Evolutionary conservation across 208 protist genomes (phyloP), one percentile per base, ranked within the genome.

Genomic region (Acanthamoeba divionensis): DNA sequence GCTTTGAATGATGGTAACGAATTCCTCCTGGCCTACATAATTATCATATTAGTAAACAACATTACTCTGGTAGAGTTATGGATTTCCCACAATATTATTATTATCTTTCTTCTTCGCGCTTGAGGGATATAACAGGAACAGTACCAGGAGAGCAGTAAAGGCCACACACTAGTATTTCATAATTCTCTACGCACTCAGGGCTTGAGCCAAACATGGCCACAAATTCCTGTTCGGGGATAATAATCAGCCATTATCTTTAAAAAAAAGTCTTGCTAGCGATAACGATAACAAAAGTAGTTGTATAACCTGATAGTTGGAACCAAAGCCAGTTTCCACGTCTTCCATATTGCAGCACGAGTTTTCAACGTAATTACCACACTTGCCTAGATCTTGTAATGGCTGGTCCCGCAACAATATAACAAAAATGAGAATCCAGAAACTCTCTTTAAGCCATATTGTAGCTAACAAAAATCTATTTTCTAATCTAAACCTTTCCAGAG

Each of bases 81-180:
- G 2, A 9, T 54, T 31, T 26, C 31, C 38, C 45, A 57, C 41
- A 26, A 15, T 41, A 57, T 79, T 18, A 26, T 48, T 36, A 21
- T n/a, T 8, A 41, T 24, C 12, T 73, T 73, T 4, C 29, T 13
- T 31, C 65, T 21, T 13, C 18, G 0, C 24, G 45, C 44, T 29
- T 0, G 29, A 2, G 8, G 9, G 67, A 54, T 79, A 21, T 52
- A 15, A 9, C 50, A 10, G 67, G 55, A 79, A 5, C 55, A 10
- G 67, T 29, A 4, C 50, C 75, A 12, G 75, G 75, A 31, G 75
- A 85, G 50, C 75, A 85, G 31, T 48, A 33, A 6, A 85, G 31
- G 65, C 75, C 75, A 33, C 75, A 85, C 13, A 33, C 50, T 55
- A 85, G 26, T 4, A 85, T 41, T 55, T 85, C 75, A 21, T 45